Base-by-base conservation (phyloP, 1,284 basidiomycete genomes). In the Bothia castanella region DNA sequence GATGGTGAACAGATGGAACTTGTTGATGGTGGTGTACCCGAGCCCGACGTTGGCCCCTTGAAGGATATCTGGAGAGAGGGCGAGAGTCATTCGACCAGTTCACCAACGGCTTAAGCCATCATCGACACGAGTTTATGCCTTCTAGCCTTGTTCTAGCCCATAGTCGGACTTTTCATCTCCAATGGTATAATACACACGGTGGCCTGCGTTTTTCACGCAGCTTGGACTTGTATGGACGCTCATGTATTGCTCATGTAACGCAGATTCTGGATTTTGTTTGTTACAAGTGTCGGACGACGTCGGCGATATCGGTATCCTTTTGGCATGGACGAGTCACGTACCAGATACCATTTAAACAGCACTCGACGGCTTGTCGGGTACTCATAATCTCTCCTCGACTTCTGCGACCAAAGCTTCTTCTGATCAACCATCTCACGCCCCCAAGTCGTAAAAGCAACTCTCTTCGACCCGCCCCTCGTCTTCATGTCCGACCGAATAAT, bases 401-500 rank as follows among this genome's bases (percentile, higher is more conserved):
- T 50, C 32, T 30, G n/a, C 30, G 31, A n/a, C n/a, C 43, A 5
- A 41, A 27, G 9, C 4, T 3, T 30, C 11, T 40, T 42, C 19
- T 30, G 31, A 44, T 20, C 36, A 9, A 19, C 21, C 32, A 40
- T 36, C 48, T 32, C 44, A 32, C 29, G 10, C n/a, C 21, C 32
- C 27, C 25, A 40, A 29, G 12, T n/a, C n/a, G 6, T 39, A 12
- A 17, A 35, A 50, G 23, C 21, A 45, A 20, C 17, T 34, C n/a
- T 27, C 41, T 23, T 20, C 35, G 9, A 42, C 23, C 23, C 23
- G 9, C 36, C 36, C 37, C 27, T 35, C 34, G 36, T 32, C 38
- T 30, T 42, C 45, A 65, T 65, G 63, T 53, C 63, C 36, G 51
- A 55, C 44, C 72, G 81, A 70, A 78, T 85, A 14, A 80, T 89